phyloP scores from a whole-genome alignment of 2,329 filamentous ascomycete genomes.

The Endoconidiophora laricicola region DNA sequence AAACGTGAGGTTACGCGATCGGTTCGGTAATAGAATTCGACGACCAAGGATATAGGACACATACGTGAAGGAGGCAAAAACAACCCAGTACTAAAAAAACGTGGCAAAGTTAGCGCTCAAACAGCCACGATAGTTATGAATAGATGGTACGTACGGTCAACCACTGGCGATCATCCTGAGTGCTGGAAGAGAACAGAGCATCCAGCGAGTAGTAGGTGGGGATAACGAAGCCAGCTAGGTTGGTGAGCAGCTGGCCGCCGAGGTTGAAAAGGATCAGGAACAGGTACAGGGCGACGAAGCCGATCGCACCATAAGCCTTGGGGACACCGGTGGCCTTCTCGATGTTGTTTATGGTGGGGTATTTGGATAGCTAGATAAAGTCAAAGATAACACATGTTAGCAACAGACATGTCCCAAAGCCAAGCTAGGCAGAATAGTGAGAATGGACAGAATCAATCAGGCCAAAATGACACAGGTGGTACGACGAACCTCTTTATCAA shows the following conservation, averaged over 20 bases:
- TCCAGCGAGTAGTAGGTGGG: conserved; percentile 72
- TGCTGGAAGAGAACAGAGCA: conserved; percentile 55
- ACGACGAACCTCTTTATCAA: conserved; percentile 58
- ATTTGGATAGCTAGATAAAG: conserved; percentile 57
- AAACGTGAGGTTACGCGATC: conserved; percentile 11
- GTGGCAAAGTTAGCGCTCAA: neutral
- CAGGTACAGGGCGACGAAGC: conserved; percentile 64
- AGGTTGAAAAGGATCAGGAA: conserved; percentile 90
- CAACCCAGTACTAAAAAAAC: conserved; percentile 59
- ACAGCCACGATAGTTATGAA: neutral
- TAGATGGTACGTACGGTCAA: conserved; percentile 39
- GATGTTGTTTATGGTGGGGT: conserved; percentile 66
- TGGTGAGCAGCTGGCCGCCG: conserved; percentile 73
- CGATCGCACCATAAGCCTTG: conserved; percentile 72
- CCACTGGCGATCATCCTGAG: conserved; percentile 70
- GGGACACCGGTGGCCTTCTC: conserved; percentile 71
- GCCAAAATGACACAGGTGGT: neutral
- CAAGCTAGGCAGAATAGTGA: neutral
- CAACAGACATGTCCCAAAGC: neutral
- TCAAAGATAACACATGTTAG: neutral
- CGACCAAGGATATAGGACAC: conserved; percentile 15
- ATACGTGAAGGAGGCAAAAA: conserved; percentile 63
- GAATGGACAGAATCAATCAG: conserved; percentile 2
- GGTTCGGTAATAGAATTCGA: neutral
- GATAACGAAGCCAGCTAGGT: conserved; percentile 67